Evolutionary conservation across 306 rosid genomes (phyloP).

Genomic region (Echinosophora koreensis): DNA sequence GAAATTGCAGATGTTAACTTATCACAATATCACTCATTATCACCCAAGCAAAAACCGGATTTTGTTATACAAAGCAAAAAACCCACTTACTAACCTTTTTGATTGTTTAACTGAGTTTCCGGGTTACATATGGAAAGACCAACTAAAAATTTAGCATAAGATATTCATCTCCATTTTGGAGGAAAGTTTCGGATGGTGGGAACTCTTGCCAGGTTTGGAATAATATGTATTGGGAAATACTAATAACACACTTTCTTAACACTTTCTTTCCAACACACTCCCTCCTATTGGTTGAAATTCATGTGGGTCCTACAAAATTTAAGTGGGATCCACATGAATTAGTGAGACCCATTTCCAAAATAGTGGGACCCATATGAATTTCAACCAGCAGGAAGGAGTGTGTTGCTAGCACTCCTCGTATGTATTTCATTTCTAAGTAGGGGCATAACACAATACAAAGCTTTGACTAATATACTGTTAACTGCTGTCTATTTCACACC

Average conservation of each 20-base stretch:
- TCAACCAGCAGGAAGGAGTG: too few relatives aligned
- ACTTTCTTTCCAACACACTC: too few relatives aligned
- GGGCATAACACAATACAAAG: not conserved
- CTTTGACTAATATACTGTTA: conserved; percentile 30
- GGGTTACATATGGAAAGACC: not conserved
- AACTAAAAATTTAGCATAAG: not conserved
- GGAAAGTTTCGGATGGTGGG: not conserved
- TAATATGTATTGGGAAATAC: not conserved
- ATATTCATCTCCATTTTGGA: conserved; percentile 21
- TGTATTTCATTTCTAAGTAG: not conserved
- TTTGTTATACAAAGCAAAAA: not conserved
- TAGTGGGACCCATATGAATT: too few relatives aligned
- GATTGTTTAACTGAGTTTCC: not conserved
- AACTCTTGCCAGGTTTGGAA: conserved; percentile 31
- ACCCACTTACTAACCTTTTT: conserved; percentile 12
- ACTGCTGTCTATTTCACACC: not conserved
- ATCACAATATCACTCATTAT: too few relatives aligned
- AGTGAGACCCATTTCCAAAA: too few relatives aligned
- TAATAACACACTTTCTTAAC: too few relatives aligned
- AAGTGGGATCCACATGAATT: too few relatives aligned
- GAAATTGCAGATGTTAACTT: too few relatives aligned
- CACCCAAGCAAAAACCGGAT: too few relatives aligned
- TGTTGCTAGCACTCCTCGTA: not conserved
- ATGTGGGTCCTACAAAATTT: too few relatives aligned
- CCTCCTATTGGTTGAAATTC: too few relatives aligned